These are phyloP conservation scores for Crataegus laevigata DNA, from an alignment of 306 rosid species.

Conservation along the genomic window DNA sequence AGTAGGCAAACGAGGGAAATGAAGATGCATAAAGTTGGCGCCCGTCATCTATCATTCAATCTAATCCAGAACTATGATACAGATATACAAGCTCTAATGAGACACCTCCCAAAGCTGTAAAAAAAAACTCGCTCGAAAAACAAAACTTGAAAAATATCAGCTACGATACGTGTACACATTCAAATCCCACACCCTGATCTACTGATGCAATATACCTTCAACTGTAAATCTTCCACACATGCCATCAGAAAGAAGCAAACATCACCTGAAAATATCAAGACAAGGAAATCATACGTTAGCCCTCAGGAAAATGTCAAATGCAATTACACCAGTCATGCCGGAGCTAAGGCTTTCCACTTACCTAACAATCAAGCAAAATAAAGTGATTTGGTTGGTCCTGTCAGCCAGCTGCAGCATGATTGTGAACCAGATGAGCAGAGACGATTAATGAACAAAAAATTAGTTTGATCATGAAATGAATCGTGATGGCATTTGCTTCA, in stretches of 20 bases:
- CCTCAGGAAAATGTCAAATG: neutral
- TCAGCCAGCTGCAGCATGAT: conserved; percentile 33
- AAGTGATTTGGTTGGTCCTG: conserved; percentile 25
- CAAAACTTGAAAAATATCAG: conserved; percentile 32
- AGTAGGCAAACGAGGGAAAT: conserved; percentile 10
- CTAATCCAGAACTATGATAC: conserved; percentile 42
- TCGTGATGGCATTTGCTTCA: conserved; percentile 20
- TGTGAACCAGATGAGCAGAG: conserved; percentile 23
- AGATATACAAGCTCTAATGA: conserved; percentile 45
- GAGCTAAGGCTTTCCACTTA: conserved; percentile 20
- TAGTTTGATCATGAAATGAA: conserved; percentile 20
- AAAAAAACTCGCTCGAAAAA: conserved; percentile 28
- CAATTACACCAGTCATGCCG: neutral
- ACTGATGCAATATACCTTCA: conserved; percentile 30
- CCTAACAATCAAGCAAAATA: conserved; percentile 37
- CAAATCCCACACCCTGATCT: conserved; percentile 38
- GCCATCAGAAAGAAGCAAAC: conserved; percentile 31
- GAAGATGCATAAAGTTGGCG: neutral
- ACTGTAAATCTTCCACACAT: conserved; percentile 34
- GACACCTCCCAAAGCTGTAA: conserved; percentile 31
- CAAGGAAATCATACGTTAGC: conserved; percentile 5
- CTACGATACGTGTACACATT: conserved; percentile 32
- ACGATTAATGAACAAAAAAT: conserved; percentile 22
- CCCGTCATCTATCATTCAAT: conserved; percentile 35
- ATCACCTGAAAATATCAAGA: conserved; percentile 28